Conservation (phyloP, 176 grass and related monocot species). For the Guadua angustifolia region DNA sequence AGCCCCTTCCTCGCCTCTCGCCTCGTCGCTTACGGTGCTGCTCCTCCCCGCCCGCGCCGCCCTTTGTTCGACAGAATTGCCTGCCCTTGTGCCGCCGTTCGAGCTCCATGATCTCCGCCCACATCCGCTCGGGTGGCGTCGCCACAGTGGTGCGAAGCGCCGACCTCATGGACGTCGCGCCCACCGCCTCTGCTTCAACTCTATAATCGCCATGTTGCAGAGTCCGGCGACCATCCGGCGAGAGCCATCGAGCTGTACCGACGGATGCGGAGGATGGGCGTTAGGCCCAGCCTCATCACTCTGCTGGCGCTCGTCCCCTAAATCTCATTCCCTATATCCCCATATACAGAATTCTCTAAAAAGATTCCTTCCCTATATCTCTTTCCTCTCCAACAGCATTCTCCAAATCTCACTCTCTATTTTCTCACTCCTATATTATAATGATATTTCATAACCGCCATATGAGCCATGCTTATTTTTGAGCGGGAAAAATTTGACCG, state of each 20-base stretch:
- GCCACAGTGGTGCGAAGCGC: conserved; percentile 1
- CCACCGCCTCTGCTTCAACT: conserved; percentile 64
- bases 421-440: no score
- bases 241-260: conserved; percentile 58
- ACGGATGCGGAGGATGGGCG: conserved; percentile 46
- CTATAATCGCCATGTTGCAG: conserved; percentile 48
- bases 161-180: conserved; percentile 53
- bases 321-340: no score
- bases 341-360: no score
- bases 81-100: conserved; percentile 54
- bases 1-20: conserved; percentile 60
- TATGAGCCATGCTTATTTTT: no score
- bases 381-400: no score
- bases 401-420: no score
- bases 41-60: conserved; percentile 42
- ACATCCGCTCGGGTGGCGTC: conserved; percentile 49
- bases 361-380: no score
- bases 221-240: conserved; percentile 37
- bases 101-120: conserved; percentile 65
- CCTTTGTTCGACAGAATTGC: conserved; percentile 86
- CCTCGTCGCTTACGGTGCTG: conserved; percentile 52
- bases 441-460: no score
- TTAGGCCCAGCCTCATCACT: conserved; percentile 57
- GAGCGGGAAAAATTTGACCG: no score
- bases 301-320: conserved; percentile 52